Evolutionary conservation across 306 rosid species (phyloP).

Genomic region (Senna siamea): DNA sequence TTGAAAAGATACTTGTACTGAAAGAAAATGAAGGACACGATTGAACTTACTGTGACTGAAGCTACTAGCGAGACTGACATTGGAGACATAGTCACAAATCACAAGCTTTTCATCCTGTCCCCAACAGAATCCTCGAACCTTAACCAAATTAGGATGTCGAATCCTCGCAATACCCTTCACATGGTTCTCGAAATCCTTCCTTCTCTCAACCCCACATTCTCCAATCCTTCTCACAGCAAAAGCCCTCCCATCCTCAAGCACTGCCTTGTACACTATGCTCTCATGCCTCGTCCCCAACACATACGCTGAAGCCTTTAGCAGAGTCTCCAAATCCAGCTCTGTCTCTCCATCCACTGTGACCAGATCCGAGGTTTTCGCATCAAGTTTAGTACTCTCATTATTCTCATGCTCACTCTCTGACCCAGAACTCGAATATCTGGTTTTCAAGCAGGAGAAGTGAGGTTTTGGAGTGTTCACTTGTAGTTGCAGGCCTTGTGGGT

Average conservation of each 20-base stretch:
- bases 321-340: conserved; percentile 68
- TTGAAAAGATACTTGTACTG: no score
- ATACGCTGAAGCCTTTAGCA: conserved; percentile 85
- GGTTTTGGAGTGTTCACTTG: conserved; percentile 30
- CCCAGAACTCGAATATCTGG: conserved; percentile 52
- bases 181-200: conserved; percentile 78
- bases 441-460: conserved; percentile 64
- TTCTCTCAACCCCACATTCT: conserved; percentile 58
- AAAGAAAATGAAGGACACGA: no score
- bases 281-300: conserved; percentile 64
- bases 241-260: conserved; percentile 74
- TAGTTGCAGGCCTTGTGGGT: no score
- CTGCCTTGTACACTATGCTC: conserved; percentile 89
- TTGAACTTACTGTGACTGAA: conserved; percentile 58
- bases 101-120: conserved; percentile 84
- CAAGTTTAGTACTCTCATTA: background rate
- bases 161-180: conserved; percentile 68
- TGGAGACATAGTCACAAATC: conserved; percentile 69
- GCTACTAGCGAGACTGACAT: conserved; percentile 65
- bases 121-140: conserved; percentile 80
- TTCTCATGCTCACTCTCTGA: conserved; percentile 72
- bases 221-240: conserved; percentile 88
- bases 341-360: conserved; percentile 73
- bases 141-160: conserved; percentile 76
- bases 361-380: conserved; percentile 30